phyloP scores from a whole-genome alignment of 176 grass and related monocot species.

The Zizania latifolia region DNA sequence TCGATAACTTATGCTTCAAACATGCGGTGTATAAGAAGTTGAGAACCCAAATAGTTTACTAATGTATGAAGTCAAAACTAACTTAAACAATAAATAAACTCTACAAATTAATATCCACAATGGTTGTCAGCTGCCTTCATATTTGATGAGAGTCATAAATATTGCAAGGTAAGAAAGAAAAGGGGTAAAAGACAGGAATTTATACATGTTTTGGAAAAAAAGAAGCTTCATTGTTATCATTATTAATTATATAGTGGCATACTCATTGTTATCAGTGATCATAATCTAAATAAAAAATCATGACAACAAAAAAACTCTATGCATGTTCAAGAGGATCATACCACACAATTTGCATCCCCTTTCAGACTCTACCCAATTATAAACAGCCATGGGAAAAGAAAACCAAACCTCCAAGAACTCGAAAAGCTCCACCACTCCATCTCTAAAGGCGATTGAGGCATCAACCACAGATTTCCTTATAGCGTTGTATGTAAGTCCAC shows the following conservation, averaged over 20 bases:
- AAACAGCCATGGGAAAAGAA: slow-evolving; percentile 12
- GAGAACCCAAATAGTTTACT: slow-evolving; percentile 10
- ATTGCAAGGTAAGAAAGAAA: slow-evolving; percentile 5
- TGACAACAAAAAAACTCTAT: background rate
- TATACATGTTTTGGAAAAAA: background rate
- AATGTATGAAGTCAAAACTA: slow-evolving; percentile 10
- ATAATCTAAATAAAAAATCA: background rate
- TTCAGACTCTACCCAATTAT: background rate
- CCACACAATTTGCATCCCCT: background rate
- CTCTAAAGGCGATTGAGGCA: slow-evolving; percentile 81
- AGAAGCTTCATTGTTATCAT: background rate
- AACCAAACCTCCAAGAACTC: slow-evolving; percentile 77
- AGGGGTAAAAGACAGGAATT: background rate
- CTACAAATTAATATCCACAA: background rate
- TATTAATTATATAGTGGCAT: background rate
- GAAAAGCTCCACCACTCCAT: slow-evolving; percentile 79
- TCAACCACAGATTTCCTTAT: slow-evolving; percentile 78
- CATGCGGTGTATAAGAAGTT: background rate
- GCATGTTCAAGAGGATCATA: background rate
- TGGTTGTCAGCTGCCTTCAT: background rate
- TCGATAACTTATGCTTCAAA: background rate
- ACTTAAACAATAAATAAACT: background rate
- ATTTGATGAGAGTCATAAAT: background rate
- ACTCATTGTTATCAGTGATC: background rate
- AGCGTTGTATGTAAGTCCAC: slow-evolving; percentile 73